Base-by-base conservation (phyloP, 2,329 filamentous ascomycete genomes). In the Teratosphaeria zuluensis region DNA sequence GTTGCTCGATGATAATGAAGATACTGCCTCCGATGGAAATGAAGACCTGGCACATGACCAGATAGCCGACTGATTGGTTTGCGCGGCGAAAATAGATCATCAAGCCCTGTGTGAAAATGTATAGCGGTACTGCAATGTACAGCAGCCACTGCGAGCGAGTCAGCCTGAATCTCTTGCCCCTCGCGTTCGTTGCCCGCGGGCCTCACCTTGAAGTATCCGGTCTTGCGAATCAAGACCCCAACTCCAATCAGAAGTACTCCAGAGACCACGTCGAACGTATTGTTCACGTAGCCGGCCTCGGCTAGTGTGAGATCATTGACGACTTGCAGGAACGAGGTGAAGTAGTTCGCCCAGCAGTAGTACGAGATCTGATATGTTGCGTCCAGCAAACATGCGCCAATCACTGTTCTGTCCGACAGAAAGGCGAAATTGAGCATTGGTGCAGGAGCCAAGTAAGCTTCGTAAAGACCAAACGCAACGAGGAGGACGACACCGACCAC, bases 341-440 rank as follows among this genome's bases (percentile, higher is more conserved):
- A 79, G 60, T 73, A 68, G 4, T 63, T 59, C 42, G 70, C 64
- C 70, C 70, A 73, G 62, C 73, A 72, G 66, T 77, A 78, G 65
- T 76, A 78, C 35, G 73, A 66, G 64, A 81, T 73, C 64, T 78
- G 81, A 4, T 81, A 69, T 2, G 75, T 68, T 16, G 59, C 64
- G 24, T 68, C 62, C 21, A 68, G 62, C 12, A 68, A 53, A 62
- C 77, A 80, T 9, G 80, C 75, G 1, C 80, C 80, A 9, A 79
- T 63, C 38, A 81, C 74, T 7, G 79, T 82, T 28, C 75, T 76
- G 61, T 80, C 74, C 14, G 72, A 71, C 63, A 84, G 73, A 56
- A 84, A 71, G 48, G 73, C 65, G 67, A 78, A 81, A 0, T 78
- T 81, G 14, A 88, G 76, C 67, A 87, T 81, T 7, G 80, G 80